These are phyloP conservation scores for Boletus subparvulus DNA, from an alignment of 768 basidiomycete genomes.

Conservation along the genomic window DNA sequence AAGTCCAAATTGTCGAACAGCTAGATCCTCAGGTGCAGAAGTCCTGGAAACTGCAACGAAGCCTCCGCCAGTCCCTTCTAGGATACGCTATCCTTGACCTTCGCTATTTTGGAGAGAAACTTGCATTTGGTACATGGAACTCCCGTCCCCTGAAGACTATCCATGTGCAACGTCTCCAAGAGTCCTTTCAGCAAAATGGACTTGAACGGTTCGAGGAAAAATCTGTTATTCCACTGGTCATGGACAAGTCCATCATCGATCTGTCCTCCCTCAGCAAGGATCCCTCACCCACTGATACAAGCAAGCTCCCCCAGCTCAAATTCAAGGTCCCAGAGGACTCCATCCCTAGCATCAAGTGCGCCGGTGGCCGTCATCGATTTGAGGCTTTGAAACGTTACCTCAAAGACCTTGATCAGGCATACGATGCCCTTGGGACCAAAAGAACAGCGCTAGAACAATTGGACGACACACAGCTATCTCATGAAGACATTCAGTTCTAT, in stretches of 20 bases:
- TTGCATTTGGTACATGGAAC: not conserved
- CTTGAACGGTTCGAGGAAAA: not conserved
- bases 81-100: not conserved
- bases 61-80: not conserved
- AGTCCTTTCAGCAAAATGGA: not conserved
- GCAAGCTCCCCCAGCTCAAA: not conserved
- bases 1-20: not conserved
- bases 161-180: not conserved
- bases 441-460: too few relatives aligned
- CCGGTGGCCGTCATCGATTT: not conserved
- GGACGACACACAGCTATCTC: too few relatives aligned
- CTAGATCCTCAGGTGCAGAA: not conserved
- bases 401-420: not conserved
- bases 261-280: not conserved
- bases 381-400: not conserved
- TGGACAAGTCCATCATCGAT: not conserved
- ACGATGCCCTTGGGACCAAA: not conserved
- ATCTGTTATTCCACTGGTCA: not conserved
- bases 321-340: not conserved
- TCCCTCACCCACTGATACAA: not conserved
- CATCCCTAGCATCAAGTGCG: not conserved
- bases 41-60: not conserved
- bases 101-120: not conserved
- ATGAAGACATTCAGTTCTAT: too few relatives aligned
- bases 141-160: not conserved